phyloP scores from a whole-genome alignment of 768 basidiomycete species.

The Hortiboletus flavorubellus region DNA sequence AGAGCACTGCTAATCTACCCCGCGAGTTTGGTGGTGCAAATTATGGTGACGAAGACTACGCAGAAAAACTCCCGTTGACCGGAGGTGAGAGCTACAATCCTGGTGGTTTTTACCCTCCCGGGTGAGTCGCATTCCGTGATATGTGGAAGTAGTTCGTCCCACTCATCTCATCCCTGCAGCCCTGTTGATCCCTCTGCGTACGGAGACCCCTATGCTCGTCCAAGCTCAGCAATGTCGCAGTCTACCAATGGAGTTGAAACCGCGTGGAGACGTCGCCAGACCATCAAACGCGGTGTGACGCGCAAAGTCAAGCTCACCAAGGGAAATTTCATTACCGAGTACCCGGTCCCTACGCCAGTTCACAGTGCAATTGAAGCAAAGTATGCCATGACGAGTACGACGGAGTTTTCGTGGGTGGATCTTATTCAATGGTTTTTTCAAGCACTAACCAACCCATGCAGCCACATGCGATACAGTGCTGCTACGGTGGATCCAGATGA shows the following conservation, averaged over 20 bases:
- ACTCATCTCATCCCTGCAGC: slow-evolving; percentile 27
- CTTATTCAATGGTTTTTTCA: background rate
- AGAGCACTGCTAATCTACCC: slow-evolving; percentile 55
- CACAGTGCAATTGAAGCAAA: slow-evolving; percentile 78
- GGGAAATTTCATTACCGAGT: slow-evolving; percentile 91
- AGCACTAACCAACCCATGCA: slow-evolving; percentile 16
- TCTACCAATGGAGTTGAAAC: slow-evolving; percentile 56
- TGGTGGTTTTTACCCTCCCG: slow-evolving; percentile 69
- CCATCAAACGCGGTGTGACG: slow-evolving; percentile 90
- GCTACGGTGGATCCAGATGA: slow-evolving; percentile 92
- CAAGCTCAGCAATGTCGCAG: slow-evolving; percentile 47
- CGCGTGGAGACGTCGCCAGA: slow-evolving; percentile 76
- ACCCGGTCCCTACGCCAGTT: slow-evolving; percentile 82
- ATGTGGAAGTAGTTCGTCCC: background rate
- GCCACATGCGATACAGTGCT: slow-evolving; percentile 92
- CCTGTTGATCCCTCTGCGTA: slow-evolving; percentile 55
- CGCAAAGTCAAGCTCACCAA: slow-evolving; percentile 91
- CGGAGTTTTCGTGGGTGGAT: slow-evolving; percentile 81
- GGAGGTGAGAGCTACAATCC: slow-evolving; percentile 50
- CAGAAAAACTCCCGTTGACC: slow-evolving; percentile 77
- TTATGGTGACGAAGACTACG: slow-evolving; percentile 64
- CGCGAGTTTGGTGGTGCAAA: slow-evolving; percentile 45
- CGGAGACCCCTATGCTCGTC: slow-evolving; percentile 67
- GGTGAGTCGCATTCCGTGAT: slow-evolving; percentile 41
- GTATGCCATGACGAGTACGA: slow-evolving; percentile 68